These are phyloP conservation scores for Cladosporium sp. DNA, from an alignment of 2,329 filamentous ascomycete species.

Conservation along the genomic window DNA sequence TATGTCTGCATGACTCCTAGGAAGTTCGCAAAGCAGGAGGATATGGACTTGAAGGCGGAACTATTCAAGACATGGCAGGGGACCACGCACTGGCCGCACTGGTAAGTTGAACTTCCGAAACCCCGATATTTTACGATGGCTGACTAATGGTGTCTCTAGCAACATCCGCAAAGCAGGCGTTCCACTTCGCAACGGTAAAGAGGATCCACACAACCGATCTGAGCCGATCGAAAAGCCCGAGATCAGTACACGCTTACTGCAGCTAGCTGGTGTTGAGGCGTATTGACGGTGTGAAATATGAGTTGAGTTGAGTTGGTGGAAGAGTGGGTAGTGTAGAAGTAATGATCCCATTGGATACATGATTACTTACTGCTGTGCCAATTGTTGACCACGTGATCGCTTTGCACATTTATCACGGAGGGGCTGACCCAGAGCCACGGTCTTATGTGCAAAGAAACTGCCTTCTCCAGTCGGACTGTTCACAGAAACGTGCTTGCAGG, in stretches of 20 bases:
- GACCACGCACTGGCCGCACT: conserved; percentile 38
- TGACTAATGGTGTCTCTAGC: conserved; percentile 16
- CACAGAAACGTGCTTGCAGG: too few relatives aligned
- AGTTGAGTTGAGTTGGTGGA: too few relatives aligned
- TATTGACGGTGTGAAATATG: too few relatives aligned
- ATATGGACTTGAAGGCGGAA: conserved; percentile 31
- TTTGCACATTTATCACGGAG: too few relatives aligned
- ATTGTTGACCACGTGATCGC: too few relatives aligned
- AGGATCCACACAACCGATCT: conserved; percentile 34
- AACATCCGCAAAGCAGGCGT: conserved; percentile 36
- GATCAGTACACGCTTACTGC: conserved; percentile 31
- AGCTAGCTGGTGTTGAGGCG: conserved; percentile 33
- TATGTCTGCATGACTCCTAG: conserved; percentile 35
- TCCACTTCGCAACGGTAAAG: conserved; percentile 34
- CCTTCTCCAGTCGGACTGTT: too few relatives aligned
- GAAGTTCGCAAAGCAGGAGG: conserved; percentile 33
- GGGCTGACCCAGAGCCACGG: too few relatives aligned
- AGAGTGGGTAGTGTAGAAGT: too few relatives aligned
- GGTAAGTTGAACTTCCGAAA: not conserved
- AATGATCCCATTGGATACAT: too few relatives aligned
- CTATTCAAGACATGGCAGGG: conserved; percentile 32
- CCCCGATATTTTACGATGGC: not conserved
- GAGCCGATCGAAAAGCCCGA: conserved; percentile 38
- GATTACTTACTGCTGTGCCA: too few relatives aligned
- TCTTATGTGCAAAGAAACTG: too few relatives aligned